Percentiles rank a stretch among this genome's conserved stretches.
phyloP scores from a whole-genome alignment of 306 rosid genomes.

The Fagus crenata region DNA sequence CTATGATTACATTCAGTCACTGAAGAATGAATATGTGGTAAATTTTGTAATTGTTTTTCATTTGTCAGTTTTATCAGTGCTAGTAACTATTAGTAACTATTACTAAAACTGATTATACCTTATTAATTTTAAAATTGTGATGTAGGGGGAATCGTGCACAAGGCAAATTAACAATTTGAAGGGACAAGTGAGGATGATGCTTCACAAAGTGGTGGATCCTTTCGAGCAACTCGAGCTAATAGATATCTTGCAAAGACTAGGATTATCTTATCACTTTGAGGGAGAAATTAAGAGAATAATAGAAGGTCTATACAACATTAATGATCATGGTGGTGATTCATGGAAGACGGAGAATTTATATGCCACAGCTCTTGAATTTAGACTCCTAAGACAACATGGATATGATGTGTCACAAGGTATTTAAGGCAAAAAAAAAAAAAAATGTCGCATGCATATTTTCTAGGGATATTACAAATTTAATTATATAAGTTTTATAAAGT shows the following conservation, averaged over 20 bases:
- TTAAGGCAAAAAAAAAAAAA: neutral
- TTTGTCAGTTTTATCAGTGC: no score
- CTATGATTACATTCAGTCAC: conserved; percentile 17
- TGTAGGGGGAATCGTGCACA: conserved; percentile 16
- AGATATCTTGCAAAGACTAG: conserved; percentile 40
- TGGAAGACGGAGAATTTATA: conserved; percentile 11
- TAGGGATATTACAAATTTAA: no score
- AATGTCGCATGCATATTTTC: no score
- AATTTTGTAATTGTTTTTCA: no score
- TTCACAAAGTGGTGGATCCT: conserved; percentile 12
- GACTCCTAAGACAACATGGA: conserved; percentile 41
- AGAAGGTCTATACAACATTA: neutral
- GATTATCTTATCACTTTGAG: conserved; percentile 39
- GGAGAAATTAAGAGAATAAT: conserved; percentile 18
- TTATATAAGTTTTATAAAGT: no score
- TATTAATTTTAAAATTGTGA: neutral
- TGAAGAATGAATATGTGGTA: neutral
- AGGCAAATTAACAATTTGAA: neutral
- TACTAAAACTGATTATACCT: no score
- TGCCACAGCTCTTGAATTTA: conserved; percentile 32
- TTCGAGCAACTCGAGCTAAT: conserved; percentile 29
- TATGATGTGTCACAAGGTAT: conserved; percentile 33
- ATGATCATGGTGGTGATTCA: neutral
- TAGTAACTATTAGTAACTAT: no score
- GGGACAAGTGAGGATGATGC: conserved; percentile 19